A percentile compares a stretch with the other conserved stretches of the same genome.
These are phyloP conservation scores for Fusarium graminum DNA, from an alignment of 2,329 filamentous ascomycete genomes.

Conservation along the genomic window DNA sequence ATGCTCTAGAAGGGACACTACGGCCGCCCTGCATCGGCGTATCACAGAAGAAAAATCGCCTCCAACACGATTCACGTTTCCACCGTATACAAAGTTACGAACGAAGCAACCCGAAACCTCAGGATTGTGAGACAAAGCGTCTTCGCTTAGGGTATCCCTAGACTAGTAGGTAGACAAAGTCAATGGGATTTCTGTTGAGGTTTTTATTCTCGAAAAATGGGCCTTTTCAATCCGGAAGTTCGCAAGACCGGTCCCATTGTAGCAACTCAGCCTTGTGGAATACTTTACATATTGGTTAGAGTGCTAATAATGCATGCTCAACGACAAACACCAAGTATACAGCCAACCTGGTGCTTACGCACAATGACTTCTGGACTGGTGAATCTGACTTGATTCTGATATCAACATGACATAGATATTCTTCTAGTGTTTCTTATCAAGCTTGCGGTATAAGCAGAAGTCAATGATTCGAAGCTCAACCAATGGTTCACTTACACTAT, in stretches of 20 bases:
- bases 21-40: conserved; percentile 27
- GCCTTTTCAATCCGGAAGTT: conserved; percentile 28
- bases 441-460: not conserved
- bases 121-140: conserved; percentile 2
- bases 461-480: conserved; percentile 3
- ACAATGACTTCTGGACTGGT: not conserved
- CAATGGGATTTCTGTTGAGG: conserved; percentile 22
- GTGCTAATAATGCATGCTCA: not conserved
- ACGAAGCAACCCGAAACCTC: conserved; percentile 9
- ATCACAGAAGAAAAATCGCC: not conserved
- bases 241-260: conserved; percentile 15
- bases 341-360: not conserved
- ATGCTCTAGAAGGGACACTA: conserved; percentile 16
- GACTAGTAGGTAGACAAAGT: conserved; percentile 11
- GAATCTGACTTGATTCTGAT: not conserved
- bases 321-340: conserved; percentile 1
- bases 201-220: conserved; percentile 36
- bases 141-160: conserved; percentile 4
- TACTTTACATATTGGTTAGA: not conserved
- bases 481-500: conserved; percentile 3
- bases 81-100: not conserved
- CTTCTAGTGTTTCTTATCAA: not conserved
- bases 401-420: not conserved
- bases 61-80: not conserved
- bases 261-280: conserved; percentile 32